Evolutionary conservation across 805 yeast genomes (phyloP), one percentile per base, ranked within the genome.

Genomic region (Candida michaelii): DNA sequence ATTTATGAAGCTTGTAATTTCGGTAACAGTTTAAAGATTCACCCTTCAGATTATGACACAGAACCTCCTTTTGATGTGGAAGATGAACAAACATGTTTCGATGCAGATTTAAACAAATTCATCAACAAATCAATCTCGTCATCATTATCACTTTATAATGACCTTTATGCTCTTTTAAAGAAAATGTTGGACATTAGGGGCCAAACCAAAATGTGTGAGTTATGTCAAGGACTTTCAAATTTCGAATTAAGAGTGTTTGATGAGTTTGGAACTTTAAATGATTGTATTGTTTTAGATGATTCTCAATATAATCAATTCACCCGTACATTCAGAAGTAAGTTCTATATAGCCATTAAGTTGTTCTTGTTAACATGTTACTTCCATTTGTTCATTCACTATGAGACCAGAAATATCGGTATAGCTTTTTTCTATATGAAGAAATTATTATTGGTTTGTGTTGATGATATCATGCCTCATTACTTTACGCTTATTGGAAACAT

Each of bases 21-120:
- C 40, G 87, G 87, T 1, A 67, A 67, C 15, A 76, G 80, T 0
- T 53, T 71, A 17, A 47, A 64, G 9, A 68, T 74, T 13, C 54
- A 58, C 42, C 55, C 59, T 1, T 64, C 65, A 9, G 63, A 63
- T 35, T 80, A 62, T 52, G 86, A 81, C 53, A 79, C 86, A 0
- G 57, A 65, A 47, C 45, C 72, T 1, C 87, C 88, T 0, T 63
- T 49, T 18, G 62, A 65, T 38, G 53, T 58, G 11, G 62, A 65
- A 1, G 68, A 66, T 4, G 59, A 62, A 27, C 65, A 70, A 11
- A 73, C 71, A 43, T 53, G 63, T 23, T 45, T 42, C 0, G 69
- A 79, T 47, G 47, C 55, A 11, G 62, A 54, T 0, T 45, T 80
- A 27, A 83, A 80, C 47, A 61, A 60, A 24, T 60, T 62, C 36